Conservation (phyloP, 2,329 filamentous ascomycete species). For the Berkeleyomyces rouxiae region DNA sequence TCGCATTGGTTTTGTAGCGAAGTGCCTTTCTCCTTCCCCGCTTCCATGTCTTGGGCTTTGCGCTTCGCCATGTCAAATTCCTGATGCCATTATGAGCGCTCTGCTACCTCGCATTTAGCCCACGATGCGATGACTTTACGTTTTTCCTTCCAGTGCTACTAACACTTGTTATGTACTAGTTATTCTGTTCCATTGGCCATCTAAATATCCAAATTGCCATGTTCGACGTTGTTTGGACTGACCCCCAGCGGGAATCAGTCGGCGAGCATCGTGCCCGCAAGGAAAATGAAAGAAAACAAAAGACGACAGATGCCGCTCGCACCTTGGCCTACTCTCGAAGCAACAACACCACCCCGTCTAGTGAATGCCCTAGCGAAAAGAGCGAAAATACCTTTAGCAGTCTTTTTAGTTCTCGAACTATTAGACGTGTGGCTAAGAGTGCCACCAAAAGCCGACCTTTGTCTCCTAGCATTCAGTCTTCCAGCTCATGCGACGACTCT, state of each 20-base stretch:
- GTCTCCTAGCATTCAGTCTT: slow-evolving; percentile 9
- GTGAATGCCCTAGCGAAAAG: slow-evolving; percentile 4
- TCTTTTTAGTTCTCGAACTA: slow-evolving; percentile 27
- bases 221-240: slow-evolving; percentile 45
- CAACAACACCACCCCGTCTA: slow-evolving; percentile 23
- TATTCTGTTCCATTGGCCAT: background rate
- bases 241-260: slow-evolving; percentile 35
- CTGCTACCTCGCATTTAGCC: background rate
- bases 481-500: slow-evolving; percentile 1
- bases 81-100: background rate
- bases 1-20: background rate
- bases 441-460: slow-evolving; percentile 14
- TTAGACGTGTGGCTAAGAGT: slow-evolving; percentile 20
- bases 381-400: slow-evolving; percentile 24
- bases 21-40: background rate
- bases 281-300: slow-evolving; percentile 23
- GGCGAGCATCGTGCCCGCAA: slow-evolving; percentile 36
- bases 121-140: background rate
- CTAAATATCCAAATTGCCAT: slow-evolving; percentile 21
- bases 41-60: background rate
- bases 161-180: background rate
- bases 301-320: slow-evolving; percentile 18
- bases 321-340: slow-evolving; percentile 28
- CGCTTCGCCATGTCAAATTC: background rate
- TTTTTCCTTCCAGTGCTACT: background rate